Conservation (phyloP, 176 grass and related monocot genomes). For the Hsuehochloa calcarea region DNA sequence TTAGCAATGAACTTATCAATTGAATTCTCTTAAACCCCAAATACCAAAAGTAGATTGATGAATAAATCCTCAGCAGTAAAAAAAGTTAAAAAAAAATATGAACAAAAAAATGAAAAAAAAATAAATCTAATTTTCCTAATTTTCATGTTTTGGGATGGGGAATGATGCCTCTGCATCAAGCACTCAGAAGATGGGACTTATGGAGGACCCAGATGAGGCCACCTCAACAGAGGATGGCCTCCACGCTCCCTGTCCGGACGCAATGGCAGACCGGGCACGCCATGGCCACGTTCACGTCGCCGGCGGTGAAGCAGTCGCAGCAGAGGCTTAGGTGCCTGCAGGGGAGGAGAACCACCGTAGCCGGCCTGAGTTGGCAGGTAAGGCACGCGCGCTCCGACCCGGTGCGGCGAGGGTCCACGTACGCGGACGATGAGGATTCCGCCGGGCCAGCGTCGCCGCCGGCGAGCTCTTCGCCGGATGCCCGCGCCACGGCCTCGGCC, state of each 20-base stretch:
- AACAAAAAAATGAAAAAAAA: slow-evolving; percentile 23
- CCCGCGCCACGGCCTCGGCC: slow-evolving; percentile 40
- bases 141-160: background rate
- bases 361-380: slow-evolving; percentile 40
- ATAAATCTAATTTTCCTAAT: slow-evolving; percentile 6
- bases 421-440: slow-evolving; percentile 51
- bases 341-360: slow-evolving; percentile 70
- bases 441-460: slow-evolving; percentile 24
- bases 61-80: background rate
- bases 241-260: slow-evolving; percentile 73
- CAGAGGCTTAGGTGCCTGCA: slow-evolving; percentile 82
- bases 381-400: slow-evolving; percentile 48
- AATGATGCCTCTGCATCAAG: slow-evolving; percentile 14
- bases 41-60: slow-evolving; percentile 20
- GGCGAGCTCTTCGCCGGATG: slow-evolving; percentile 11
- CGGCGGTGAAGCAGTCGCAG: slow-evolving; percentile 55
- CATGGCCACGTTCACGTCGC: slow-evolving; percentile 30
- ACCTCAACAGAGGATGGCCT: slow-evolving; percentile 61
- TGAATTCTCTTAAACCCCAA: slow-evolving; percentile 52
- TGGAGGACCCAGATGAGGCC: background rate
- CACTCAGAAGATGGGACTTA: slow-evolving; percentile 2
- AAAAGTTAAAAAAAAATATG: background rate
- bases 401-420: slow-evolving; percentile 56
- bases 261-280: slow-evolving; percentile 78
- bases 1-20: slow-evolving; percentile 60